These are phyloP conservation scores for Wallacemonas sp. DNA, from an alignment of 208 protist genomes.

Conservation along the genomic window DNA sequence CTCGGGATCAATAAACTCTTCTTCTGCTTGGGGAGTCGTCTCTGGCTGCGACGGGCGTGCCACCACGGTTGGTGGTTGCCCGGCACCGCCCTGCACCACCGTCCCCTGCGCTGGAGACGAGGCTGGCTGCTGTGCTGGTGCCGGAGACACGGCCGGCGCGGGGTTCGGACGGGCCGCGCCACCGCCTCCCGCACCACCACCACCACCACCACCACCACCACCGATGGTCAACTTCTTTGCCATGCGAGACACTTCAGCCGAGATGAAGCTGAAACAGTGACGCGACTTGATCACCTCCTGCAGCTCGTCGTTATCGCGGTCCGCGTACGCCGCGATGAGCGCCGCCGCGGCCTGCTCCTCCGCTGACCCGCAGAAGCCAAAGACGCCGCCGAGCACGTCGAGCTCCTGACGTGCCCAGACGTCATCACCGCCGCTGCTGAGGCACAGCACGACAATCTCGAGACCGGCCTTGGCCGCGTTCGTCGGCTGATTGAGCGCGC, in stretches of 20 bases:
- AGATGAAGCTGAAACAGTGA: constrained; percentile 65
- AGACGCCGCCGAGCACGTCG: constrained; percentile 39
- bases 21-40: not conserved
- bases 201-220: constrained; percentile 14
- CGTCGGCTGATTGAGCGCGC: constrained; percentile 61
- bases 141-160: not conserved
- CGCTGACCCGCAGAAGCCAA: constrained; percentile 57
- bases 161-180: too few relatives aligned
- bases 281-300: constrained; percentile 48
- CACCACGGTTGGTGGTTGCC: too few relatives aligned
- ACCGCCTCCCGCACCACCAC: not conserved
- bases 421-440: constrained; percentile 37
- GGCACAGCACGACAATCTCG: constrained; percentile 69
- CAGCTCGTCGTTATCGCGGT: constrained; percentile 61
- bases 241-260: constrained; percentile 58
- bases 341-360: constrained; percentile 50
- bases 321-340: constrained; percentile 60
- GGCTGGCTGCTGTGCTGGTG: not conserved
- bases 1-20: constrained; percentile 26
- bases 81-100: too few relatives aligned
- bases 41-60: too few relatives aligned
- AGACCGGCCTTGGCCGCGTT: constrained; percentile 76
- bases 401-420: constrained; percentile 75
- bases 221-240: constrained; percentile 61
- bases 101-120: not conserved